phyloP scores from a whole-genome alignment of 2,329 filamentous ascomycete genomes.

The Graphium sp. region DNA sequence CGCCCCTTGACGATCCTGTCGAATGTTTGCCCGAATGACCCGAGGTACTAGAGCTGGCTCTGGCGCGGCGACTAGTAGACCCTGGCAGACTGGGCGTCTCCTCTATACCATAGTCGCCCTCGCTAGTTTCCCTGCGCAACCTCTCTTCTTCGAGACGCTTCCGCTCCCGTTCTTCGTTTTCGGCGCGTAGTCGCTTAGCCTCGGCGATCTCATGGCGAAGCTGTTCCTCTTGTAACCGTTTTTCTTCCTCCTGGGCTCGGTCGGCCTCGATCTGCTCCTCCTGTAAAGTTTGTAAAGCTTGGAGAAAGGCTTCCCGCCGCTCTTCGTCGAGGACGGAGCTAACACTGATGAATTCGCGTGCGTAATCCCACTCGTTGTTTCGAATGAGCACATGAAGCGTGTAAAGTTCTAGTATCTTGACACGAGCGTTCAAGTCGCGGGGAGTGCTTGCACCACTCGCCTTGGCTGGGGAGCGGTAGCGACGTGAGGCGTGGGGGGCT shows the following conservation, averaged over 20 bases:
- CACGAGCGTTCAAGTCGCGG: constrained; percentile 64
- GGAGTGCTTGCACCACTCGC: constrained; percentile 60
- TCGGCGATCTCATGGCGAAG: constrained; percentile 40
- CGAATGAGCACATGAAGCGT: constrained; percentile 86
- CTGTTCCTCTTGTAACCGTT: constrained; percentile 36
- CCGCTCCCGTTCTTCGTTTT: constrained; percentile 40
- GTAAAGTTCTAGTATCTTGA: constrained; percentile 91
- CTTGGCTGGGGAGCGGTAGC: constrained; percentile 26
- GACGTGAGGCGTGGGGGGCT: constrained; percentile 16
- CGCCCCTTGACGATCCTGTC: background rate
- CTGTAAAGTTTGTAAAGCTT: constrained; percentile 67
- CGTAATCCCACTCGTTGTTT: constrained; percentile 94
- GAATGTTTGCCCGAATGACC: background rate
- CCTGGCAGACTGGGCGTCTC: constrained; percentile 22
- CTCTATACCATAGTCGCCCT: constrained; percentile 56
- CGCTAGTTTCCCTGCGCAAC: constrained; percentile 27
- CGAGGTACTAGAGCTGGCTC: too few species aligned
- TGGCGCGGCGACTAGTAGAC: constrained; percentile 17
- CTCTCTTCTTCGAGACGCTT: constrained; percentile 37
- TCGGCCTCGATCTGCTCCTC: constrained; percentile 70
- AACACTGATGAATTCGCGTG: constrained; percentile 73
- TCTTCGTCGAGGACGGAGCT: constrained; percentile 86
- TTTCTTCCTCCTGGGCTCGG: constrained; percentile 43
- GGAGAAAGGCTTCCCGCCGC: constrained; percentile 71
- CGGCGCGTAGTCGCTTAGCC: constrained; percentile 32